Conservation (phyloP, 257 asterid genomes). For the Plantago major region DNA sequence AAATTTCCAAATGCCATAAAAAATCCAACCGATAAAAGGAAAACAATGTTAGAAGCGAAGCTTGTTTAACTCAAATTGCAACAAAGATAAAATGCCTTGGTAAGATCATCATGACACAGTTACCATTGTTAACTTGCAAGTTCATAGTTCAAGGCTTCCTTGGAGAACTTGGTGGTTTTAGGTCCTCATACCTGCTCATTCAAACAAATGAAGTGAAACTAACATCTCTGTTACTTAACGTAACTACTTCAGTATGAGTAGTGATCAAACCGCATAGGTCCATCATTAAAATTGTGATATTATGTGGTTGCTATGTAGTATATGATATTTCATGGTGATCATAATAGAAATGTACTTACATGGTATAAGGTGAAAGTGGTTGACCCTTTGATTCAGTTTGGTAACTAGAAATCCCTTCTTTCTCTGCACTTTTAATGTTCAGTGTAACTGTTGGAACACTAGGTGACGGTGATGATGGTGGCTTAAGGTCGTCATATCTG, state of each 20-base stretch:
- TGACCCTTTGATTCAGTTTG: slow-evolving; percentile 24
- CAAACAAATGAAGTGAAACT: slow-evolving; percentile 1
- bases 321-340: neutral
- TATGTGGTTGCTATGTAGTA: too few species aligned
- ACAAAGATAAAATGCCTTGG: too few species aligned
- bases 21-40: too few species aligned
- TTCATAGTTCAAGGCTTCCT: slow-evolving; percentile 27
- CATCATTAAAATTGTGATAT: too few species aligned
- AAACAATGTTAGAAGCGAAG: too few species aligned
- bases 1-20: too few species aligned
- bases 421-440: slow-evolving; percentile 20
- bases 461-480: slow-evolving; percentile 54
- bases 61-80: too few species aligned
- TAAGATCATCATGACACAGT: neutral
- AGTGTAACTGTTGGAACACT: slow-evolving; percentile 32
- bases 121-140: neutral
- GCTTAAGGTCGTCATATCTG: slow-evolving; percentile 55
- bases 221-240: too few species aligned
- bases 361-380: slow-evolving; percentile 60
- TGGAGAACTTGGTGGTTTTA: slow-evolving; percentile 75
- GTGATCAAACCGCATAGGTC: too few species aligned
- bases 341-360: slow-evolving; percentile 32
- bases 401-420: slow-evolving; percentile 18
- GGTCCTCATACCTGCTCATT: slow-evolving; percentile 62
- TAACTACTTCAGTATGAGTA: too few species aligned